Evolutionary conservation across 164 flowering plant species (phyloP).

Genomic region (Chimonanthus salicifolius): DNA sequence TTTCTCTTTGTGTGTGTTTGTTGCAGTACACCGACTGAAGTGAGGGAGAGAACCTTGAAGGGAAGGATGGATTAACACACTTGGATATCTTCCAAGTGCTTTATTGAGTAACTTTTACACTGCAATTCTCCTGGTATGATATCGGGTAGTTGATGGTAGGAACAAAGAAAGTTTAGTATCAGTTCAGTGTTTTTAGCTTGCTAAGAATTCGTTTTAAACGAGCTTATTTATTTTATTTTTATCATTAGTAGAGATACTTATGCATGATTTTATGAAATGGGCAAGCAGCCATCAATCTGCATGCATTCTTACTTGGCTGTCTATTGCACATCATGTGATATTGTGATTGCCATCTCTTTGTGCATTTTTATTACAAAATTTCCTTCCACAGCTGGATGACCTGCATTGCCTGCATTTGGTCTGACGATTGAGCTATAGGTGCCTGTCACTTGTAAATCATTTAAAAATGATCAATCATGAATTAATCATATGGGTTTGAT

Average conservation of each 20-base stretch:
- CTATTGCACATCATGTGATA: not conserved
- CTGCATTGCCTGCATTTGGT: no score
- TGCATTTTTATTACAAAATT: no score
- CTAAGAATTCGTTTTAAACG: not conserved
- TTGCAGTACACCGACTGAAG: slow-evolving; percentile 82
- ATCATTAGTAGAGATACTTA: not conserved
- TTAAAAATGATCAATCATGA: no score
- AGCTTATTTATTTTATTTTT: not conserved
- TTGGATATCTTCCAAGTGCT: not conserved
- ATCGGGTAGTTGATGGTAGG: not conserved
- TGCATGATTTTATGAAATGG: not conserved
- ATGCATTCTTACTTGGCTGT: not conserved
- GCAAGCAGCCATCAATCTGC: not conserved
- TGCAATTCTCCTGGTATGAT: not conserved
- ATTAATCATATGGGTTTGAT: no score
- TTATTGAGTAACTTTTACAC: not conserved
- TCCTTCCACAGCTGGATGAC: not conserved
- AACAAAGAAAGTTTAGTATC: not conserved
- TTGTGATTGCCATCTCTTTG: not conserved
- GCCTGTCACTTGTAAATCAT: no score
- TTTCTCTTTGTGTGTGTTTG: slow-evolving; percentile 8
- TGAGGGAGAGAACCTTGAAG: slow-evolving; percentile 73
- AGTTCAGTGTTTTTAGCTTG: no score
- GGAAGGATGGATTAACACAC: slow-evolving; percentile 85
- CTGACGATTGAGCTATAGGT: no score